Evolutionary conservation across 2,329 filamentous ascomycete genomes (phyloP).

Genomic region (Fusarium drepaniforme): DNA sequence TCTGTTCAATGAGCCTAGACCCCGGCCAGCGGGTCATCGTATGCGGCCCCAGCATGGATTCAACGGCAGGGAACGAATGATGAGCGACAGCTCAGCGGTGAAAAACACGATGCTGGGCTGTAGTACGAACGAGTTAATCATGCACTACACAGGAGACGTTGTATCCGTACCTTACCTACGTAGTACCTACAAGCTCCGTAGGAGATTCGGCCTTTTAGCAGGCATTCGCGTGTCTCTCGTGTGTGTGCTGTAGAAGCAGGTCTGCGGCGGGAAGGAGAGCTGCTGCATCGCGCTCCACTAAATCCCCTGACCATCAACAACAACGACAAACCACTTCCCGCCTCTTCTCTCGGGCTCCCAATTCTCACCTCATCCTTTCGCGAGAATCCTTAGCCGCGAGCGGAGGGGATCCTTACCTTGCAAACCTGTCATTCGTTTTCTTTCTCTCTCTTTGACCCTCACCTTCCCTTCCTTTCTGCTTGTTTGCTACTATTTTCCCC

Average conservation of each 20-base stretch:
- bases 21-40: conserved; percentile 12
- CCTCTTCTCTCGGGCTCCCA: conserved; percentile 32
- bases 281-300: conserved; percentile 24
- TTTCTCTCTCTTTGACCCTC: conserved; percentile 9
- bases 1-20: neutral
- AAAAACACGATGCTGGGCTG: conserved; percentile 3
- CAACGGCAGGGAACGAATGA: conserved; percentile 6
- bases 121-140: conserved; percentile 6
- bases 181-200: neutral
- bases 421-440: conserved; percentile 41
- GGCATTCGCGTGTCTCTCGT: neutral
- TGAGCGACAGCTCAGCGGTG: conserved; percentile 12
- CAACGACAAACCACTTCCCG: neutral
- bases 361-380: conserved; percentile 40
- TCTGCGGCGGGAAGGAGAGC: conserved; percentile 9
- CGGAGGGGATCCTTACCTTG: conserved; percentile 43
- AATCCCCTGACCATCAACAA: conserved; percentile 1
- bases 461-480: conserved; percentile 26
- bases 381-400: conserved; percentile 41
- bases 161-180: neutral
- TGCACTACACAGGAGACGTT: neutral
- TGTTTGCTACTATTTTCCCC: conserved; percentile 25
- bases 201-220: neutral
- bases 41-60: conserved; percentile 26
- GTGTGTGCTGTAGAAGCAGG: neutral